Evolutionary conservation across 2,329 filamentous ascomycete genomes (phyloP).

Genomic region (Chalara sp.): DNA sequence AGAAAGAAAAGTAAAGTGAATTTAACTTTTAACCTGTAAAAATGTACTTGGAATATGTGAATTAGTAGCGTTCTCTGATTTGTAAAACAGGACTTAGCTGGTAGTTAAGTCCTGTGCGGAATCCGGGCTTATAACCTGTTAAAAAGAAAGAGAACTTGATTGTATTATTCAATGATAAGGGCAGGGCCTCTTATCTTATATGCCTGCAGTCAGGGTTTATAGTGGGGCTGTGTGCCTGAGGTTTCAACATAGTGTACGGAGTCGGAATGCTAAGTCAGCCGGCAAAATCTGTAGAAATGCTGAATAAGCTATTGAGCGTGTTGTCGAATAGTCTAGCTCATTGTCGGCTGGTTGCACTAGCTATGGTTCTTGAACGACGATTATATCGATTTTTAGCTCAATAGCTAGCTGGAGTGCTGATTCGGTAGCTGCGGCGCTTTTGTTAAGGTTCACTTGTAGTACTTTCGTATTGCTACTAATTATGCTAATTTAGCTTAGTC

Average conservation of each 20-base stretch:
- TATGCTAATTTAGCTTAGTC: not conserved
- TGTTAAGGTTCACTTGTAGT: not conserved
- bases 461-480: not conserved
- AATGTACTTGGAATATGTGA: too few species aligned
- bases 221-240: too few species aligned
- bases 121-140: too few species aligned
- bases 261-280: not conserved
- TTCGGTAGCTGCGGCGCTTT: not conserved
- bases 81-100: too few species aligned
- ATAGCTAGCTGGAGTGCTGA: not conserved
- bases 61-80: too few species aligned
- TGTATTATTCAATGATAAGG: too few species aligned
- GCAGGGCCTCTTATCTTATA: too few species aligned
- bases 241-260: not conserved
- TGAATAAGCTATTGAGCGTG: not conserved
- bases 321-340: not conserved
- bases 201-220: too few species aligned
- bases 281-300: not conserved
- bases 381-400: not conserved
- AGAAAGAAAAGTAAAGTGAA: too few species aligned
- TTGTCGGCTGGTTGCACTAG: not conserved
- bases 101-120: too few species aligned
- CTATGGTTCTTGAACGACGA: not conserved
- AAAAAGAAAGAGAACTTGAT: too few species aligned
- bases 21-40: too few species aligned